A percentile compares a stretch with the other conserved stretches of the same genome.
phyloP scores from a whole-genome alignment of 352 stramenopile genomes.

The Phytopythium aichiense region DNA sequence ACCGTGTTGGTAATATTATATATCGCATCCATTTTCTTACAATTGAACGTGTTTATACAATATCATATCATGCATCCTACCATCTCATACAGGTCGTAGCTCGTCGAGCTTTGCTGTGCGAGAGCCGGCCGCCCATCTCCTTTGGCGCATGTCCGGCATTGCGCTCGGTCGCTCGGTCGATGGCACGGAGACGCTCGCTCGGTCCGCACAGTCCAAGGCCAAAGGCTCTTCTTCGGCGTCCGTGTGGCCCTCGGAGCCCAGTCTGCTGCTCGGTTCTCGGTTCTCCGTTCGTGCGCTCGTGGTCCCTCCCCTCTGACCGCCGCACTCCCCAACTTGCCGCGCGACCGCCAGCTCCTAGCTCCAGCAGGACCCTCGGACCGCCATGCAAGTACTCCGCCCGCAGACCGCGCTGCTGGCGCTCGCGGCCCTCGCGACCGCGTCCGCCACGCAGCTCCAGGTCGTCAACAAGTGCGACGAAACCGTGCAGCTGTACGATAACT shows the following conservation, averaged over 20 bases:
- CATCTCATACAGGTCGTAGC: background rate
- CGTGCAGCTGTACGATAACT: slow-evolving; percentile 61
- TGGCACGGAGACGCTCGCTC: background rate
- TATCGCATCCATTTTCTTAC: background rate
- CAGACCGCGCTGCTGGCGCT: slow-evolving; percentile 13
- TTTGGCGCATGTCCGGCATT: background rate
- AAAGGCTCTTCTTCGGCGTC: background rate
- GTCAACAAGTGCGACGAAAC: slow-evolving; percentile 46
- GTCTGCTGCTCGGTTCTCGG: background rate
- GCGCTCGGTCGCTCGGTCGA: background rate
- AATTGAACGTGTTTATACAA: background rate
- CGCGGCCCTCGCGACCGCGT: slow-evolving; percentile 23
- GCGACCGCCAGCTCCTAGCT: background rate
- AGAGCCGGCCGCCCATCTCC: slow-evolving; percentile 2
- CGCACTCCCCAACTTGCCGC: slow-evolving; percentile 3
- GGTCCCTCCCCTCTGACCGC: background rate
- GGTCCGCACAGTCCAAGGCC: no score
- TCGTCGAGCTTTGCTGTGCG: slow-evolving; percentile 1
- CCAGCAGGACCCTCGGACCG: background rate
- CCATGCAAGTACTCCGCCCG: slow-evolving; percentile 4
- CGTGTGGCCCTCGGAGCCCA: background rate
- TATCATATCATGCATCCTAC: background rate
- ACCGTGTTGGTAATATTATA: background rate
- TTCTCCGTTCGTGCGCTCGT: background rate
- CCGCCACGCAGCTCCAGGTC: slow-evolving; percentile 40